Base-by-base conservation (phyloP, 345 rosid species). In the Adansonia digitata region DNA sequence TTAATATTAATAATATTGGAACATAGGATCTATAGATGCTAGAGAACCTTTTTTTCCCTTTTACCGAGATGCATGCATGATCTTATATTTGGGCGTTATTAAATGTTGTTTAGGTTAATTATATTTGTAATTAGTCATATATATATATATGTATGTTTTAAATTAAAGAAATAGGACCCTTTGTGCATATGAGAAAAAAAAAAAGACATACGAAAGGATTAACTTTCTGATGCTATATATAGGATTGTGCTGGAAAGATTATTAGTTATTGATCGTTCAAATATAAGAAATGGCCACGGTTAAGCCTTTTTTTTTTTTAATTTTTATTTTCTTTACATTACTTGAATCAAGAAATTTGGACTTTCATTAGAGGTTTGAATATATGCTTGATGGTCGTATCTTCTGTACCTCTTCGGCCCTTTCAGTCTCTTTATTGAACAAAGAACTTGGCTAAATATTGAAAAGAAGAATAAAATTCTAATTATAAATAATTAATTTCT, bases 21-120 rank as follows among this genome's bases (percentile, higher is more conserved):
- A 62, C 5, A 5, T 46, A 29, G 63, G 48, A 53, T 43, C 10
- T 11, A 43, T 42, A 65, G 29, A 55, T 64, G 69, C 46, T 40
- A 59, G 71, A 22, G 67, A 70, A 63, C 51, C 35, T 74, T 81
- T 76, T 40, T 74, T 76, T 39, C 20, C 18, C 15, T 59, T 74
- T 57, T 37, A 27, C 9, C 0, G 29, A 3, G 29, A 15, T 20
- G 26, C 13, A 55, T n/a, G n/a, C 11, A 55, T 55, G 60, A 22
- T 24, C 60, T 43, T 55, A 24, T 9, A 55, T 9, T 22, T 24
- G 27, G 13, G 26, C 3, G 60, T 11, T 68, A 51, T 53, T 69
- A 8, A 27, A 24, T 71, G 63, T 17, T 27, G 53, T 17, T 46
- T 56, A 29, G 22, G 10, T 61, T 61, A n/a, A 61, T 22, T 35